These are phyloP conservation scores for Echinosophora koreensis DNA, from an alignment of 306 rosid species.

Conservation along the genomic window DNA sequence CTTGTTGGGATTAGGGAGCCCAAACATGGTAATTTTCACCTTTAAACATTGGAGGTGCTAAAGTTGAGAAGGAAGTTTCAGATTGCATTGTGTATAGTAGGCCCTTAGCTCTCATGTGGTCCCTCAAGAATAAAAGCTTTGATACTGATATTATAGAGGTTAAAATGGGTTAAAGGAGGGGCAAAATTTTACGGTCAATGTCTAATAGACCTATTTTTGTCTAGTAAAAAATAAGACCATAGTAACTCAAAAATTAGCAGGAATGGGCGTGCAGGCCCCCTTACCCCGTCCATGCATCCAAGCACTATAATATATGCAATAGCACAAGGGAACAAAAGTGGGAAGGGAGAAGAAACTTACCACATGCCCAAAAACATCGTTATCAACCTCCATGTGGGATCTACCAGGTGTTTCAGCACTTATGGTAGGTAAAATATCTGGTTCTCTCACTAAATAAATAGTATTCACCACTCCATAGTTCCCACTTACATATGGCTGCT, in stretches of 20 bases:
- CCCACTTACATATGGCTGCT: conserved; percentile 64
- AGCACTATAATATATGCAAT: conserved; percentile 32
- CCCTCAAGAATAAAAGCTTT: no score
- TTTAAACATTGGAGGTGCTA: no score
- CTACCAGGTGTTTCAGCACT: conserved; percentile 63
- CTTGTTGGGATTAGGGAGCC: no score
- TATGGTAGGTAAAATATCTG: conserved; percentile 55
- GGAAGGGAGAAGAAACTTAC: conserved; percentile 51
- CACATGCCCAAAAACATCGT: conserved; percentile 56
- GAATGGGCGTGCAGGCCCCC: neutral
- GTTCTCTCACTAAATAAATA: conserved; percentile 57
- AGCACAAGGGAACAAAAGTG: conserved; percentile 15
- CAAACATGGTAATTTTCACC: no score
- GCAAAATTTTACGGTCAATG: neutral
- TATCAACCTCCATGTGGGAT: conserved; percentile 85
- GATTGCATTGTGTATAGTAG: no score
- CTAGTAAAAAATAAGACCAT: neutral
- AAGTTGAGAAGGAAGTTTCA: no score
- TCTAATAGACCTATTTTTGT: neutral
- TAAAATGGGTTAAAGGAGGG: no score
- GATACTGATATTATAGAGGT: neutral
- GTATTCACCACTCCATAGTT: conserved; percentile 77
- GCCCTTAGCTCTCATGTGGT: no score
- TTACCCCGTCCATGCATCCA: neutral
- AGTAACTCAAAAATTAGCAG: no score